phyloP scores from a whole-genome alignment of 1,139 yeast genomes.

The Scheffersomyces parashehatae region DNA sequence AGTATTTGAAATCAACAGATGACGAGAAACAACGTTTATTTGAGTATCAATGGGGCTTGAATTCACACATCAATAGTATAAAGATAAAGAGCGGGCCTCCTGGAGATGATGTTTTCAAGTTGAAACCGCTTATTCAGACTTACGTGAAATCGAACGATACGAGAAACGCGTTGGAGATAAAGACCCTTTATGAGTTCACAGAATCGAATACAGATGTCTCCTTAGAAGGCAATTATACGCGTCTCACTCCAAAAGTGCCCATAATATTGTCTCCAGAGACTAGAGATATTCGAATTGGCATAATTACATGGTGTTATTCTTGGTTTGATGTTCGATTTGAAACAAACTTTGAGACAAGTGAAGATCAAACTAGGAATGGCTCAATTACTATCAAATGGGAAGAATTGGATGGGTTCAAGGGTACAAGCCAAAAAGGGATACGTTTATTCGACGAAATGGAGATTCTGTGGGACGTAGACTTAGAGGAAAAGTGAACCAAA shows the following conservation, averaged over 20 bases:
- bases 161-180: conserved; percentile 3
- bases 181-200: background rate
- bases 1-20: conserved; percentile 19
- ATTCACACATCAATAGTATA: background rate
- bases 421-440: conserved; percentile 55
- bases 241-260: background rate
- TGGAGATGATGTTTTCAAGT: background rate
- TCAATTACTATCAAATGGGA: conserved; percentile 43
- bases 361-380: background rate
- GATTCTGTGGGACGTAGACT: conserved; percentile 29
- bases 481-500: too few species aligned
- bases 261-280: background rate
- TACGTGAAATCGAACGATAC: conserved; percentile 9
- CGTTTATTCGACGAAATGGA: conserved; percentile 52
- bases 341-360: conserved; percentile 10
- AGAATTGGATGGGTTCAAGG: conserved; percentile 70
- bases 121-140: background rate
- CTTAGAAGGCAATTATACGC: background rate
- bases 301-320: conserved; percentile 16
- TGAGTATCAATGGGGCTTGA: background rate
- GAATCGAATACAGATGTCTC: background rate
- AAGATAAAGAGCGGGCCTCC: background rate
- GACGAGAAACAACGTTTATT: background rate
- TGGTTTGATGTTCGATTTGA: conserved; percentile 22
- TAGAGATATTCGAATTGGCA: conserved; percentile 2